Evolutionary conservation across 129 eudicot species (phyloP), one percentile per base, ranked within the genome.

Genomic region (Tanacetum coccineum): DNA sequence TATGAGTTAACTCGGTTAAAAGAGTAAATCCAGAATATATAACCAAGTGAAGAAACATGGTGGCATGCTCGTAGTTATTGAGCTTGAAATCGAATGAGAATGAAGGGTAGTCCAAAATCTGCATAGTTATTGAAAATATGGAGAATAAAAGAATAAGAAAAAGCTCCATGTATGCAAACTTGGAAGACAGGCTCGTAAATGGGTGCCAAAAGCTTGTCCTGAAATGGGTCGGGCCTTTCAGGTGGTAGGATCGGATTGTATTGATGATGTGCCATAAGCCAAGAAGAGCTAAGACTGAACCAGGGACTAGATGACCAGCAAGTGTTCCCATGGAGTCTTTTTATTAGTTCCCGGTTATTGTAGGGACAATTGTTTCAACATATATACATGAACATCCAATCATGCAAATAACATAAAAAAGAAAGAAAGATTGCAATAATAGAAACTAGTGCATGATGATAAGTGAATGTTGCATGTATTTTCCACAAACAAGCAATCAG

Each of bases 181-280:
- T 83, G 36, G 76, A 21, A 21, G 69, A 36, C 53, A 85, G 74
- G 71, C 70, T 78, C 59, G 65, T 63, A 50, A 87, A 81, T 13
- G 95, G 95, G 76, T 87, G 76, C 92, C 90, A 87, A 72, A 87
- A 79, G 59, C 83, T 85, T 54, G 87, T 65, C 11, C 42, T 59
- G 48, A 85, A 91, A 11, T 79, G 81, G 52, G 47, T 70, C 25
- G 95, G 65, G 76, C 84, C 95, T 71, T 78, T 82, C 2, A 72
- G 70, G 73, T 82, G 77, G 78, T 80, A 87, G 63, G 78, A 78
- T 49, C 69, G 70, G 60, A 87, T 66, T 3, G 87, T 87, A 57
- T 85, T 84, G 66, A 85, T 56, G 60, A 74, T 68, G 68, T 91
- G 97, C 95, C 95, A 85, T 63, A 85, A 60, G 64, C 95, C 97